phyloP scores from a whole-genome alignment of 768 basidiomycete genomes.

The Suillus weaverae region DNA sequence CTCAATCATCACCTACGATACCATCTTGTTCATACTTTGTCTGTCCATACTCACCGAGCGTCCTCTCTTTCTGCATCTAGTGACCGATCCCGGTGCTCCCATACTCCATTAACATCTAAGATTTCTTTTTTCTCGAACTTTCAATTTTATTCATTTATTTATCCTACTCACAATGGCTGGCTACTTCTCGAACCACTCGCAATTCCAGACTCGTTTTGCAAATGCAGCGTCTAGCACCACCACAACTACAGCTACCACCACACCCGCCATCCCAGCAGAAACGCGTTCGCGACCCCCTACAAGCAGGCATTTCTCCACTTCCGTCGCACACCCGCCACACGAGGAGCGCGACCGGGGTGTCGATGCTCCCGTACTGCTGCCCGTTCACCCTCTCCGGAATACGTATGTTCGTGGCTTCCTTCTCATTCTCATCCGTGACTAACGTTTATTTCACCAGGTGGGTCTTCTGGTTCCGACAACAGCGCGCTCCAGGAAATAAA shows the following conservation, averaged over 20 bases:
- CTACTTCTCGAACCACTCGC: constrained; percentile 85
- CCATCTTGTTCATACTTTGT: constrained; percentile 2
- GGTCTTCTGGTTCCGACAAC: constrained; percentile 92
- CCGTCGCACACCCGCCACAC: constrained; percentile 39
- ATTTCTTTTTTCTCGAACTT: not conserved
- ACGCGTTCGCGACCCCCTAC: constrained; percentile 50
- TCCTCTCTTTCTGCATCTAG: not conserved
- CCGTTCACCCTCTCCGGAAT: constrained; percentile 77
- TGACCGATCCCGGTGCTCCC: not conserved
- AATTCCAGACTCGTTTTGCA: constrained; percentile 49
- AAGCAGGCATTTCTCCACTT: constrained; percentile 77
- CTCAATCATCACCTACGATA: constrained; percentile 4
- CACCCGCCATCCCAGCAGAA: constrained; percentile 13
- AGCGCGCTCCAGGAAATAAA: constrained; percentile 87
- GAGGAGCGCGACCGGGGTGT: constrained; percentile 24
- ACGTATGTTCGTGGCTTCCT: constrained; percentile 73
- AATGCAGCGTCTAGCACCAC: not conserved
- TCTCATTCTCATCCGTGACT: constrained; percentile 13
- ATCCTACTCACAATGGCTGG: constrained; percentile 47
- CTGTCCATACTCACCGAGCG: not conserved
- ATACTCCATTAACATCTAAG: not conserved
- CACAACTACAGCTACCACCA: constrained; percentile 11
- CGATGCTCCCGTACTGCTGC: constrained; percentile 30
- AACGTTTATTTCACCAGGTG: constrained; percentile 50
- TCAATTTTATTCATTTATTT: constrained; percentile 27